Conservation (phyloP, 2,329 filamentous ascomycete species). For the Penicillium crustosum region DNA sequence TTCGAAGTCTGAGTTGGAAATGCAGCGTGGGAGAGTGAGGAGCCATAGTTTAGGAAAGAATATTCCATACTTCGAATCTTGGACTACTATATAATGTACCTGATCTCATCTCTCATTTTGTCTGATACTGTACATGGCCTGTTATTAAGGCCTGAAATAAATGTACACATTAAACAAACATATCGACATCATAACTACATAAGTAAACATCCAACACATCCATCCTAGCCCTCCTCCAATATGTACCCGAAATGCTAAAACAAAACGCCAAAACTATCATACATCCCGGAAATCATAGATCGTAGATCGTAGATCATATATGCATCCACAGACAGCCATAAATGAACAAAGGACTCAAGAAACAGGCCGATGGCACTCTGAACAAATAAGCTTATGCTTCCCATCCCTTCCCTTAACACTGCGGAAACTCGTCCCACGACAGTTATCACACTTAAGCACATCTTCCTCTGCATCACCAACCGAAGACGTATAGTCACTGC, state of each 20-base stretch:
- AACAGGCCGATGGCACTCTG: conserved; percentile 47
- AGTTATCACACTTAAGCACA: conserved; percentile 58
- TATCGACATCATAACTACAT: neutral
- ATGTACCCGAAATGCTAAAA: neutral
- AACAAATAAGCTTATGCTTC: conserved; percentile 61
- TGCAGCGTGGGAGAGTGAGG: neutral
- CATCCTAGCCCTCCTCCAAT: neutral
- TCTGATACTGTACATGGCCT: conserved; percentile 10
- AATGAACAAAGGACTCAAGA: conserved; percentile 14
- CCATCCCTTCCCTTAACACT: conserved; percentile 56
- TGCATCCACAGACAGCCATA: neutral
- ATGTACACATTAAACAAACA: conserved; percentile 5
- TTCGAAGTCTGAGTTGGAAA: neutral
- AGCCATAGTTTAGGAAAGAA: neutral
- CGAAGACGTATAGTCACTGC: conserved; percentile 54
- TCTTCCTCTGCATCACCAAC: conserved; percentile 47
- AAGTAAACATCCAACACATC: neutral
- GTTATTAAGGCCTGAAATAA: neutral
- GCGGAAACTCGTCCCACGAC: conserved; percentile 63
- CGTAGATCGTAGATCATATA: conserved; percentile 3
- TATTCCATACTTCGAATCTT: no score
- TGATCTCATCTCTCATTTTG: neutral
- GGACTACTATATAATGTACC: neutral
- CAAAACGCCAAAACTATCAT: conserved; percentile 3
- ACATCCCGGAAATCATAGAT: conserved; percentile 1